A percentile compares a stretch with the other conserved stretches of the same genome.
Conservation (phyloP, 345 rosid genomes). For the Psidium friedrichsthalianum region DNA sequence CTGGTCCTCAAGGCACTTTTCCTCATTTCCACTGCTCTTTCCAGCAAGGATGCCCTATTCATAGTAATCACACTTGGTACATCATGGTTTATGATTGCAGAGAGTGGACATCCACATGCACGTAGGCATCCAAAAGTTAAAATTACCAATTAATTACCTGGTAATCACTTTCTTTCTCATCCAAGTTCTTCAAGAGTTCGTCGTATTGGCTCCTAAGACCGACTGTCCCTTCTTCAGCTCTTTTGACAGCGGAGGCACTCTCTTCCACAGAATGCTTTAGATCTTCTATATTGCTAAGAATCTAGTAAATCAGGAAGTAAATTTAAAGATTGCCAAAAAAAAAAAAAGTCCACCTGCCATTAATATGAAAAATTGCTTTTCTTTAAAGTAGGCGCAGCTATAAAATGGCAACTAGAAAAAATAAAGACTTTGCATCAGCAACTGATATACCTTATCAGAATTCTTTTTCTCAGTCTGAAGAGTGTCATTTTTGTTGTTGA, state of each 20-base stretch:
- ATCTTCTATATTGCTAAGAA: slow-evolving; percentile 61
- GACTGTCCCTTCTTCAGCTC: slow-evolving; percentile 79
- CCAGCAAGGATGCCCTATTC: slow-evolving; percentile 91
- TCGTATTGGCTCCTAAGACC: slow-evolving; percentile 55
- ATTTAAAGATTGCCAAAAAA: not conserved
- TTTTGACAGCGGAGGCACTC: slow-evolving; percentile 57
- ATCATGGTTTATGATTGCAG: not conserved
- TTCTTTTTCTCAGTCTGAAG: slow-evolving; percentile 63
- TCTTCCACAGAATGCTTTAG: slow-evolving; percentile 64
- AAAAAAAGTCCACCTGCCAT: not conserved
- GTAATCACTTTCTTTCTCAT: slow-evolving; percentile 73
- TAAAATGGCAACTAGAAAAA: not conserved
- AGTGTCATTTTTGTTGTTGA: slow-evolving; percentile 65
- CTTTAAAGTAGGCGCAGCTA: not conserved
- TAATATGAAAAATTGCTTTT: not conserved
- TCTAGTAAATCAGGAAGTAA: slow-evolving; percentile 29
- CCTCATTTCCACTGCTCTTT: slow-evolving; percentile 87
- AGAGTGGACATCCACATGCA: not conserved
- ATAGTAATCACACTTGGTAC: slow-evolving; percentile 5
- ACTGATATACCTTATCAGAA: slow-evolving; percentile 49
- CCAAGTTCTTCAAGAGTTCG: slow-evolving; percentile 65
- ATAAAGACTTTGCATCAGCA: not conserved
- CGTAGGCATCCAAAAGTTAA: not conserved
- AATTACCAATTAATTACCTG: slow-evolving; percentile 34
- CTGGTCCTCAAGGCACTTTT: slow-evolving; percentile 97